Evolutionary conservation across 306 rosid species (phyloP).

Genomic region (Casuarina cunninghamiana): DNA sequence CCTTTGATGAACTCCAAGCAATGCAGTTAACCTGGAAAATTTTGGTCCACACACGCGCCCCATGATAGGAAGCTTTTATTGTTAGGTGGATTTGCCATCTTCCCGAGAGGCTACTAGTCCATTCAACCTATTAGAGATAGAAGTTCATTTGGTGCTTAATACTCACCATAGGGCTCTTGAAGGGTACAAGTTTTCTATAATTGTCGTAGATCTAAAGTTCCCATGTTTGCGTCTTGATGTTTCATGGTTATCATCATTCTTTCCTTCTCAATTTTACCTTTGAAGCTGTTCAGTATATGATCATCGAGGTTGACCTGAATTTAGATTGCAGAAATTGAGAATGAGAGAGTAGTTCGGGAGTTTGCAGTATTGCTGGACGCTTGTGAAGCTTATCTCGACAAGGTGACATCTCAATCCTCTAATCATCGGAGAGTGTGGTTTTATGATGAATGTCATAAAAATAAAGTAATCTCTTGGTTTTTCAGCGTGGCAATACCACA

Average conservation of each 20-base stretch:
- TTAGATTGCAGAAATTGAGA: constrained; percentile 81
- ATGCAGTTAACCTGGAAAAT: background rate
- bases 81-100: background rate
- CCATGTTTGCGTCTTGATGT: background rate
- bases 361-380: constrained; percentile 73
- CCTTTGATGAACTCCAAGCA: background rate
- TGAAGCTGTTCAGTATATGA: constrained; percentile 1
- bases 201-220: background rate
- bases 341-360: constrained; percentile 76
- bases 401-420: constrained; percentile 38
- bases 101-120: background rate
- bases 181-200: background rate
- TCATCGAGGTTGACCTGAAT: constrained; percentile 54
- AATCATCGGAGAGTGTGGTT: constrained; percentile 5
- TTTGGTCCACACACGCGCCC: background rate
- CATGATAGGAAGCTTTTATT: background rate
- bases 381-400: constrained; percentile 34
- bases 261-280: background rate
- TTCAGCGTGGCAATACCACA: constrained; percentile 40
- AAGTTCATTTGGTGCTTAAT: constrained; percentile 2
- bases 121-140: background rate
- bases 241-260: constrained; percentile 2
- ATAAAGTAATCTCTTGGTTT: constrained; percentile 24
- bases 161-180: background rate
- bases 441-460: constrained; percentile 4